Percentiles rank a stretch among this genome's conserved stretches.
These are phyloP conservation scores for Halophytophthora polymorphica DNA, from an alignment of 352 stramenopile genomes.

Conservation along the genomic window DNA sequence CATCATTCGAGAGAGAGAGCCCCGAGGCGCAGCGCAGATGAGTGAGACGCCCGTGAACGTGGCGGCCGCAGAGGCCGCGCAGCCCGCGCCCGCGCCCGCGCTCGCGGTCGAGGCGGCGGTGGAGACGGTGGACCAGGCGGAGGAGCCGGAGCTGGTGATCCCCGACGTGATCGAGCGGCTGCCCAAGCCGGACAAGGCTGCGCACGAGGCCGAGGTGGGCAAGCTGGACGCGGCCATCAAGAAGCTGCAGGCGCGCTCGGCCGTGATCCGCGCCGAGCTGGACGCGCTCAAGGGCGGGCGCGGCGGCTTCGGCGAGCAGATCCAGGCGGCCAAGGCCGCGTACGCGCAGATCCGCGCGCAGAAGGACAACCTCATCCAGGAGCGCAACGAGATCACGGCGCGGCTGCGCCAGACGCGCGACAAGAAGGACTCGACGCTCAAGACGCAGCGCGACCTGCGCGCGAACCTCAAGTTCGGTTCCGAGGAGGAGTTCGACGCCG, in stretches of 20 bases:
- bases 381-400: conserved; percentile 78
- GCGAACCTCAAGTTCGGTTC: conserved; percentile 85
- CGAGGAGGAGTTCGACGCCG: conserved; percentile 89
- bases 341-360: conserved; percentile 78
- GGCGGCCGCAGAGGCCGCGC: not conserved
- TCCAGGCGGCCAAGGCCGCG: conserved; percentile 85
- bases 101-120: conserved; percentile 2
- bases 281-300: conserved; percentile 80
- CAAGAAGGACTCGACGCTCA: conserved; percentile 72
- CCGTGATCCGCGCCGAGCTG: conserved; percentile 68
- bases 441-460: conserved; percentile 61
- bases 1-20: conserved; percentile 3
- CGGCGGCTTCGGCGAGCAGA: conserved; percentile 80
- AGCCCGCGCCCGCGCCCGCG: conserved; percentile 7
- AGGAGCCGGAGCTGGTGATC: conserved; percentile 50
- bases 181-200: conserved; percentile 87
- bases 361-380: conserved; percentile 86
- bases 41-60: not conserved
- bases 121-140: conserved; percentile 8
- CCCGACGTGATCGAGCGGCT: conserved; percentile 78
- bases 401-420: conserved; percentile 83
- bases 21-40: not conserved
- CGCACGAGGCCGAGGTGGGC: conserved; percentile 84
- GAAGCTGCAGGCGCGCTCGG: conserved; percentile 85
- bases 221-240: conserved; percentile 91